Conservation (phyloP, 805 yeast genomes). For the Candida bentonensis region DNA sequence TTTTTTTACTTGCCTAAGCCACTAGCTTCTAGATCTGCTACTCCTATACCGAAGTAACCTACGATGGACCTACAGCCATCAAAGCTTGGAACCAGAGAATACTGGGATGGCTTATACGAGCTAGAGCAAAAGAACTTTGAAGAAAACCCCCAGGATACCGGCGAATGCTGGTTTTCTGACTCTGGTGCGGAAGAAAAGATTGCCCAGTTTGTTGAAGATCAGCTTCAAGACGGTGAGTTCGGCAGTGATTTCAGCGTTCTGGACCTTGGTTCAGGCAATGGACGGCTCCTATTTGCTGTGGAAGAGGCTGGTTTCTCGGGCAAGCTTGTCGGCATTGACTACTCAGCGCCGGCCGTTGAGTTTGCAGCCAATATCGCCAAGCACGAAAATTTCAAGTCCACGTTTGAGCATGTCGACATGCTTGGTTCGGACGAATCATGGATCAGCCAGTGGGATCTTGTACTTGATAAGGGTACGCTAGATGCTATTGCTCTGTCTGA, state of each 20-base stretch:
- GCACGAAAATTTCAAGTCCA: slow-evolving; percentile 19
- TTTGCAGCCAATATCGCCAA: slow-evolving; percentile 53
- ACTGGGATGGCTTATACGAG: slow-evolving; percentile 84
- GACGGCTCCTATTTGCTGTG: slow-evolving; percentile 67
- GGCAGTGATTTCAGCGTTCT: slow-evolving; percentile 30
- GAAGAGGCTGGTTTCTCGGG: slow-evolving; percentile 50
- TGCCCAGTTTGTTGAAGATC: slow-evolving; percentile 52
- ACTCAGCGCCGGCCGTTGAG: slow-evolving; percentile 63
- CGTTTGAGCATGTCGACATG: slow-evolving; percentile 60
- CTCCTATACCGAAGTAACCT: too few relatives aligned
- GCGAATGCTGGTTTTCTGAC: slow-evolving; percentile 95
- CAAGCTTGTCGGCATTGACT: slow-evolving; percentile 65
- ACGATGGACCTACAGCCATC: slow-evolving; percentile 52
- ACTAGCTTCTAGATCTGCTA: too few relatives aligned
- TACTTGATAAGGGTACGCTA: slow-evolving; percentile 87
- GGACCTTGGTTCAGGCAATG: slow-evolving; percentile 95
- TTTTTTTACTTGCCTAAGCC: too few relatives aligned
- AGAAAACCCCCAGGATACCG: slow-evolving; percentile 69
- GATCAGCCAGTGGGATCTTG: slow-evolving; percentile 45
- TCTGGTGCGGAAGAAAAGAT: slow-evolving; percentile 83
- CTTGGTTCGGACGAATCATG: slow-evolving; percentile 27
- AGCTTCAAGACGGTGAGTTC: slow-evolving; percentile 19
- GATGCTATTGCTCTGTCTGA: slow-evolving; percentile 84
- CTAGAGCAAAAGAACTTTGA: slow-evolving; percentile 58
- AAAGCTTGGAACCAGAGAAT: slow-evolving; percentile 72